Conservation (phyloP, 345 rosid species). For the Eucalyptus brandiana region DNA sequence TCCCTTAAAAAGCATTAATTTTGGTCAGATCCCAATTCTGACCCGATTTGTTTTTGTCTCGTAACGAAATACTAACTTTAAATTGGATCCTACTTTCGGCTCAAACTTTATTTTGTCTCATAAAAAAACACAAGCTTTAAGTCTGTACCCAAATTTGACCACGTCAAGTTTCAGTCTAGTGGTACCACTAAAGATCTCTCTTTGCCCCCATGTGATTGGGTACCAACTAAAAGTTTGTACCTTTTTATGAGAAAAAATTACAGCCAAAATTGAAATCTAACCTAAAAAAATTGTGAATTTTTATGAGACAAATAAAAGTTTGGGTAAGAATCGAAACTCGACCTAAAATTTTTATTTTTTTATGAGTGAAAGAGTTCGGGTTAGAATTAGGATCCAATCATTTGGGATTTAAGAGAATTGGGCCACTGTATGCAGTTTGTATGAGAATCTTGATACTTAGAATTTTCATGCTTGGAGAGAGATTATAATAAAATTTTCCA, state of each 20-base stretch:
- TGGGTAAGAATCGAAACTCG: accelerated
- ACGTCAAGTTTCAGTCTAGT: accelerated
- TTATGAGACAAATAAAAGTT: too few species aligned
- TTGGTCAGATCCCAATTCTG: too few species aligned
- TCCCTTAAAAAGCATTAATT: neutral
- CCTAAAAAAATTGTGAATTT: accelerated
- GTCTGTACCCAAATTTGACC: too few species aligned
- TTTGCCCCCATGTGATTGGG: neutral
- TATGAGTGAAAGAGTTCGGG: neutral
- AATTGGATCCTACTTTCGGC: accelerated
- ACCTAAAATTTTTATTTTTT: neutral
- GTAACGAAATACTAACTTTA: accelerated
- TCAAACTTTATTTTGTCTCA: too few species aligned
- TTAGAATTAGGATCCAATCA: neutral
- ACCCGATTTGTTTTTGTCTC: too few species aligned
- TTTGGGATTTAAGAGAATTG: neutral
- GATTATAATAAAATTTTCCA: neutral
- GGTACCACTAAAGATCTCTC: neutral
- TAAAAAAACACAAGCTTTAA: accelerated
- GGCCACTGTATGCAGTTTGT: neutral
- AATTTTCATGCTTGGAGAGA: neutral
- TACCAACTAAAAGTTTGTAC: accelerated
- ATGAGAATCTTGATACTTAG: neutral
- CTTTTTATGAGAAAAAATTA: too few species aligned
- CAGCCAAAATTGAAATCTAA: too few species aligned